These are phyloP conservation scores for Saccharomycopsis capsularis DNA, from an alignment of 805 yeast genomes.

Conservation along the genomic window DNA sequence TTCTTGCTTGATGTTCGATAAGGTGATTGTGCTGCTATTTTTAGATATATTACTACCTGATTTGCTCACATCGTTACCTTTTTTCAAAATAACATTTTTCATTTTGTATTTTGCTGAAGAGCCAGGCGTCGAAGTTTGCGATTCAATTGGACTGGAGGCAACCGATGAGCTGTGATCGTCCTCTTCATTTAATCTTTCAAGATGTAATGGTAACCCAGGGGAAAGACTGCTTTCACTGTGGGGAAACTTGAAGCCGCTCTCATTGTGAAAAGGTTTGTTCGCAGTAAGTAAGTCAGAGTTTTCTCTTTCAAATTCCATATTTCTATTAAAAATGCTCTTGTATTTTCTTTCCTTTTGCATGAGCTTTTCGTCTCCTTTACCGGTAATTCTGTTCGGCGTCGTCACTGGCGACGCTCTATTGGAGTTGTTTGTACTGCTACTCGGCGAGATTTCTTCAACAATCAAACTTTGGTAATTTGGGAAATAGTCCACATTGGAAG, in stretches of 20 bases:
- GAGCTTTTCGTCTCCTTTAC: slow-evolving; percentile 4
- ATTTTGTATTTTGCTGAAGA: background rate
- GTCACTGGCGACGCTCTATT: slow-evolving; percentile 5
- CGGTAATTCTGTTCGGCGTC: slow-evolving; percentile 10
- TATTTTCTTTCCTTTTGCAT: slow-evolving; percentile 12
- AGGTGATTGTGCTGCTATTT: background rate
- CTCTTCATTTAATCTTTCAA: background rate
- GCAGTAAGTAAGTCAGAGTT: slow-evolving; percentile 2
- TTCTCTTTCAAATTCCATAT: slow-evolving; percentile 17
- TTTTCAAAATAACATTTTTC: background rate
- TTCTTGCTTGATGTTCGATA: background rate
- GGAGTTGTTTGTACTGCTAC: background rate
- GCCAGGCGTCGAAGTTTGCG: background rate
- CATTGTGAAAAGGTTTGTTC: background rate
- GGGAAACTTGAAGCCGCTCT: background rate
- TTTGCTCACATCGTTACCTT: background rate
- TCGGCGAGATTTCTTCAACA: background rate
- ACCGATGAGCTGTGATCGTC: background rate
- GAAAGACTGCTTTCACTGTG: too few relatives aligned
- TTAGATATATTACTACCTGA: too few relatives aligned
- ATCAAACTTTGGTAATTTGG: slow-evolving; percentile 3
- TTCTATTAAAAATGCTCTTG: slow-evolving; percentile 8
- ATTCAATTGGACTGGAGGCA: background rate
- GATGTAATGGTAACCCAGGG: background rate
- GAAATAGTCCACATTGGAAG: slow-evolving; percentile 8